A percentile compares a stretch with the other conserved stretches of the same genome.
Conservation (phyloP, 352 stramenopile species). For the Phytophthora citrophthora region DNA sequence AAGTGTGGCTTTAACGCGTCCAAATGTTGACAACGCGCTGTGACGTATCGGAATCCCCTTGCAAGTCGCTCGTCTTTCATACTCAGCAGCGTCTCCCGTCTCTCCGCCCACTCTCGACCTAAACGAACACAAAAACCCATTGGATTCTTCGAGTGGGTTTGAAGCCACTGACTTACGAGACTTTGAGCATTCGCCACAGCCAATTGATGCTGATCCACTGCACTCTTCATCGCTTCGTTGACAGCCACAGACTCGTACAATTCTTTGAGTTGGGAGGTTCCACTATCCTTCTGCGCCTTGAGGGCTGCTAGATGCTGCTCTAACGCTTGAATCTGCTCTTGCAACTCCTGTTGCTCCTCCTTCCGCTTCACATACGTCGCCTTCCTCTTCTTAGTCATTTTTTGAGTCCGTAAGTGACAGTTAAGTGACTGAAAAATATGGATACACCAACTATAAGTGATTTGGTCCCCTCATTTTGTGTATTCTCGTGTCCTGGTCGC, state of each 20-base stretch:
- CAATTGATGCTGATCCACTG: slow-evolving; percentile 14
- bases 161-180: slow-evolving; percentile 9
- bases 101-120: slow-evolving; percentile 13
- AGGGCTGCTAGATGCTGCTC: slow-evolving; percentile 13
- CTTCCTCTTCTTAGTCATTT: slow-evolving; percentile 16
- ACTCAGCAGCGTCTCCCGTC: slow-evolving; percentile 17
- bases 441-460: no score
- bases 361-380: slow-evolving; percentile 11
- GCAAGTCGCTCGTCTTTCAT: slow-evolving; percentile 36
- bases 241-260: slow-evolving; percentile 9
- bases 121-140: slow-evolving; percentile 16
- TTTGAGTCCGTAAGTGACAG: no score
- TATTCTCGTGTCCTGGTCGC: no score
- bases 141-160: slow-evolving; percentile 6
- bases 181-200: slow-evolving; percentile 15
- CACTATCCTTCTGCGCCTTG: not conserved
- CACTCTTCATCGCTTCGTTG: slow-evolving; percentile 8
- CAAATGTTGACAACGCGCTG: slow-evolving; percentile 18
- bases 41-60: slow-evolving; percentile 25
- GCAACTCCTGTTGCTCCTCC: slow-evolving; percentile 11
- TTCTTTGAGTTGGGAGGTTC: not conserved
- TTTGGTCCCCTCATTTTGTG: not conserved
- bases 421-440: no score
- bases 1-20: slow-evolving; percentile 34
- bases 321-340: not conserved